Conservation (phyloP, 2,329 filamentous ascomycete genomes). For the Cladosporium sp. region DNA sequence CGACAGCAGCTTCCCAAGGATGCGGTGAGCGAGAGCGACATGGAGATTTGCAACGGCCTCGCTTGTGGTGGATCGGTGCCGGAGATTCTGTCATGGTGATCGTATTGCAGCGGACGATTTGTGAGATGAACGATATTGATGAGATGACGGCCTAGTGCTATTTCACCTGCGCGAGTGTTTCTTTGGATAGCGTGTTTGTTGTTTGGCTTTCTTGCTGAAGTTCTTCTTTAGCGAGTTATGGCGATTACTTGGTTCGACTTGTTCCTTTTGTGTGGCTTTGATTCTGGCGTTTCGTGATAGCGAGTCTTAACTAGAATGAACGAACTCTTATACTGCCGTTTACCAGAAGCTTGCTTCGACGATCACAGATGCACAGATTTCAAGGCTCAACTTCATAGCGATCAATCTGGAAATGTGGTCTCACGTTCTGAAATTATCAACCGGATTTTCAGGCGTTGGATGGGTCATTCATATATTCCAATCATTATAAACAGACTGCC, state of each 20-base stretch:
- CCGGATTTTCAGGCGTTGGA: neutral
- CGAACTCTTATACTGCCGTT: neutral
- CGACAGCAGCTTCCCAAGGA: slow-evolving; percentile 30
- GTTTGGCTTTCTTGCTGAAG: neutral
- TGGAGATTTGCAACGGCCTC: slow-evolving; percentile 26
- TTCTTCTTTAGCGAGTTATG: neutral
- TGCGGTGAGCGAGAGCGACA: slow-evolving; percentile 23
- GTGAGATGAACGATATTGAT: neutral
- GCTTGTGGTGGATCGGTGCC: slow-evolving; percentile 1
- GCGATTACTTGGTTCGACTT: neutral
- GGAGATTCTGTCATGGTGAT: slow-evolving; percentile 12
- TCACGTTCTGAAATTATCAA: neutral
- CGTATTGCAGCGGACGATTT: neutral
- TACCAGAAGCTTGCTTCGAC: neutral
- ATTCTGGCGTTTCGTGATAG: neutral
- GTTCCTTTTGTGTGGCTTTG: neutral
- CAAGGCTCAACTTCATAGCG: neutral
- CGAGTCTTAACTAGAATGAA: neutral
- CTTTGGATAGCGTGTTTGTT: neutral
- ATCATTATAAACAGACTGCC: neutral
- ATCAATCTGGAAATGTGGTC: neutral
- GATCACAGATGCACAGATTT: neutral
- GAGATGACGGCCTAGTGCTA: neutral
- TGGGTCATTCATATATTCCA: neutral
- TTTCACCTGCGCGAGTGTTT: neutral